Evolutionary conservation across 768 basidiomycete genomes (phyloP).

Genomic region (Suillus weaverae): DNA sequence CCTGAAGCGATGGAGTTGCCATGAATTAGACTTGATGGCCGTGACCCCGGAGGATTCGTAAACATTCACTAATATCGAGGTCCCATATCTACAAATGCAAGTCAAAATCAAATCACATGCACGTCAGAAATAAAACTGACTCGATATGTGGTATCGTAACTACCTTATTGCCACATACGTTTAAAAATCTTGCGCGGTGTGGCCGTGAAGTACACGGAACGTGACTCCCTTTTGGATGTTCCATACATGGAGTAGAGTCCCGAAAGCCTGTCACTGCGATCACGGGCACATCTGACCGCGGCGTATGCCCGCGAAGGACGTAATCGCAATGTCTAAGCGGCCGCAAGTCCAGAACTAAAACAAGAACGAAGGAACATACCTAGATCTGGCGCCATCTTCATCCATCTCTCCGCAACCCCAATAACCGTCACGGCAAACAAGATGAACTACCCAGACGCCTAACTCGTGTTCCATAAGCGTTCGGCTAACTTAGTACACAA

Average conservation of each 20-base stretch:
- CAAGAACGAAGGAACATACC: constrained; percentile 45
- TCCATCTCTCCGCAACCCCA: constrained; percentile 25
- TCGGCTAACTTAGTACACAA: constrained; percentile 61
- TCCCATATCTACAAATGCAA: constrained; percentile 70
- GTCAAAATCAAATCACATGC: neutral
- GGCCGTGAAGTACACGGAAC: constrained; percentile 47
- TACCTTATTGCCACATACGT: constrained; percentile 79
- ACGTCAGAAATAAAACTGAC: constrained; percentile 40
- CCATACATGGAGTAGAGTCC: constrained; percentile 74
- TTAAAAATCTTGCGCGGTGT: constrained; percentile 82
- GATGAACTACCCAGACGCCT: constrained; percentile 89
- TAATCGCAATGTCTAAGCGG: constrained; percentile 62
- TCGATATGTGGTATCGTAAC: constrained; percentile 87
- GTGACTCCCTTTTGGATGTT: no score
- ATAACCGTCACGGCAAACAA: constrained; percentile 65
- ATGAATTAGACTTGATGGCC: constrained; percentile 88
- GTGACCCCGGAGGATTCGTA: constrained; percentile 59
- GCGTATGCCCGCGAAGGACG: constrained; percentile 84
- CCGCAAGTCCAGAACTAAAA: constrained; percentile 10
- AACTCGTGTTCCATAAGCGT: constrained; percentile 81
- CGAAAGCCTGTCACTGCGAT: constrained; percentile 89
- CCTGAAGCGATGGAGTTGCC: constrained; percentile 86
- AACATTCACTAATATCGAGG: constrained; percentile 82
- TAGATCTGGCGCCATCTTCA: constrained; percentile 61
- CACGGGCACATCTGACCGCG: constrained; percentile 89